Evolutionary conservation across 352 stramenopile genomes (phyloP), one percentile per base, ranked within the genome.

Genomic region (Globisporangium yorkense): DNA sequence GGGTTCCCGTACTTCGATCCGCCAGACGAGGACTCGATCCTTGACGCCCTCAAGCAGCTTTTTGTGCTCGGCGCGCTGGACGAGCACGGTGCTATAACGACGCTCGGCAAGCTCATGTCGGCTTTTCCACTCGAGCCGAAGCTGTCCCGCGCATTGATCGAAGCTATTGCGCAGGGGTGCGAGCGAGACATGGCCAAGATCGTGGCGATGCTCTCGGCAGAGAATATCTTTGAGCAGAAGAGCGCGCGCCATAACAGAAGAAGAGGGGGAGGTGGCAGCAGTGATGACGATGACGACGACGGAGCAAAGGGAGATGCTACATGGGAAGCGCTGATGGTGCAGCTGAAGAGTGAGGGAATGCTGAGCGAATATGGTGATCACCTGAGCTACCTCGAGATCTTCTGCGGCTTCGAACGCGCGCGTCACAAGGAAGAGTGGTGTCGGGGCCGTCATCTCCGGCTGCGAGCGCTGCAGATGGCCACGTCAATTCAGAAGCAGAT

Each of bases 131-230:
- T 97, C 21, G 84, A 95, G 48, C 88, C 88, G 7, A 83, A 78
- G 60, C 72, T 85, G 15, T 78, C 79, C 0, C 67, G 77, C 21
- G 75, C 74, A 29, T 55, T 97, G 35, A 67, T 96, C 15, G 77
- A 89, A 43, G 78, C 81, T 0, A 58, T 90, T 16, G 45, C 66
- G 15, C 56, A 90, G 3, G 66, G 71, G 12, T 96, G 87, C 54
- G 74, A 56, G 29, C 63, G 59, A 5, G 84, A 93, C 27, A 84
- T 90, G 71, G 74, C 81, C 16, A 61, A 70, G 43, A 71, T 96
- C 9, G 84, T 90, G 16, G 72, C 87, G 9, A 96, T 97, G 88
- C 71, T 95, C 20, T 92, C 79, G 24, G 80, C 86, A 1, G 88
- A 97, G 41, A 85, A 79, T 37, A 60, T 94, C 13, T 94, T 94